Evolutionary conservation across 1,284 basidiomycete genomes (phyloP).

Genomic region (Trichosporon sp.): DNA sequence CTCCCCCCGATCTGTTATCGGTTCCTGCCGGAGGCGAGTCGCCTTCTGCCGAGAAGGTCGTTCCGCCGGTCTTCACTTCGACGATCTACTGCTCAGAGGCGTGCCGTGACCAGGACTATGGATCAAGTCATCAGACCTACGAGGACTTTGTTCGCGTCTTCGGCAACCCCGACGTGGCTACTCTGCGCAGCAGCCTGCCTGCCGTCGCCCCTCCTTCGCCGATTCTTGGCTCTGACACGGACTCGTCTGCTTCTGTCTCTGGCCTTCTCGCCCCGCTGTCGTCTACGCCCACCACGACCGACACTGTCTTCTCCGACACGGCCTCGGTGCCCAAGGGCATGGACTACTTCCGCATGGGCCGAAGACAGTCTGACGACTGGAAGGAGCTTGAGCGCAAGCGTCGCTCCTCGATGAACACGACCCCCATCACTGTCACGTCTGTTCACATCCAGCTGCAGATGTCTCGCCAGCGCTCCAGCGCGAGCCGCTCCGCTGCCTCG

Average conservation of each 20-base stretch:
- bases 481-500: constrained; percentile 24
- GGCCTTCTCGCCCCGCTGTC: constrained; percentile 20
- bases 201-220: constrained; percentile 48
- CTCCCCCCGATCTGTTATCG: neutral
- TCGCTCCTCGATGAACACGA: constrained; percentile 39
- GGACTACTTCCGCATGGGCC: constrained; percentile 47
- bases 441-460: constrained; percentile 26
- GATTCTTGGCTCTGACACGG: constrained; percentile 48
- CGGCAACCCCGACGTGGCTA: constrained; percentile 26
- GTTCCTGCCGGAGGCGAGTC: constrained; percentile 15
- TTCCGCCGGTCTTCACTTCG: constrained; percentile 35
- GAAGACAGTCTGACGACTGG: constrained; percentile 49
- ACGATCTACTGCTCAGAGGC: constrained; percentile 49
- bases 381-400: constrained; percentile 43
- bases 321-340: constrained; percentile 46
- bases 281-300: constrained; percentile 15
- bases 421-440: constrained; percentile 17
- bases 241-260: constrained; percentile 39
- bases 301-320: constrained; percentile 23
- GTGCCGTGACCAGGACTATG: constrained; percentile 44
- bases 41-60: constrained; percentile 15
- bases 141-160: constrained; percentile 43
- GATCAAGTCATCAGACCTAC: constrained; percentile 37
- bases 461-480: constrained; percentile 30
- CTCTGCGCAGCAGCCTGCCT: constrained; percentile 15